A percentile compares a stretch with the other conserved stretches of the same genome.
These are phyloP conservation scores for Xylaria grammica DNA, from an alignment of 495 filamentous ascomycete genomes.

Conservation along the genomic window DNA sequence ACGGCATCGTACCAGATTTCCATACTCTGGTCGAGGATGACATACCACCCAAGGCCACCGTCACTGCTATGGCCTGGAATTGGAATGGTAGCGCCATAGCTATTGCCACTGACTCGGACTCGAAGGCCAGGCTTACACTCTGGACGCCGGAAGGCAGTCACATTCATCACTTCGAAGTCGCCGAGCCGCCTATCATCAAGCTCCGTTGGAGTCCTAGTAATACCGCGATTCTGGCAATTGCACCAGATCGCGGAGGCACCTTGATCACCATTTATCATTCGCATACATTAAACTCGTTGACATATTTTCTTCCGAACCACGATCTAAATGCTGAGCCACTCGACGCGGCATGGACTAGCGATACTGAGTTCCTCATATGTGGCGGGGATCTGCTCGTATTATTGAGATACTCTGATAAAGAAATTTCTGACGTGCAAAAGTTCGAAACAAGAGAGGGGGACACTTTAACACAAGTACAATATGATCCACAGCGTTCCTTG, in stretches of 20 bases:
- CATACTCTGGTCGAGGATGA: conserved; percentile 52
- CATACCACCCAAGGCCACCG: conserved; percentile 48
- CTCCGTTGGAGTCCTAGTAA: conserved; percentile 66
- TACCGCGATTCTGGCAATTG: conserved; percentile 59
- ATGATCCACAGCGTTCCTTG: conserved; percentile 49
- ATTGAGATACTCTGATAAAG: conserved; percentile 43
- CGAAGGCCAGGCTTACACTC: conserved; percentile 68
- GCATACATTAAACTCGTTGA: conserved; percentile 41
- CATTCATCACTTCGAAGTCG: conserved; percentile 49
- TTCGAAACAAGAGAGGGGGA: conserved; percentile 51
- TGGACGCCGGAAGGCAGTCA: conserved; percentile 66
- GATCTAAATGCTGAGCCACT: conserved; percentile 49
- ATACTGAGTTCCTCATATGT: conserved; percentile 63
- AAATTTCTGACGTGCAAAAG: conserved; percentile 44
- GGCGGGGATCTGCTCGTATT: conserved; percentile 57
- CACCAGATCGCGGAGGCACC: conserved; percentile 54
- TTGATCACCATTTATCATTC: conserved; percentile 58
- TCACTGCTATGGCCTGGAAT: conserved; percentile 76
- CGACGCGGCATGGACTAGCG: conserved; percentile 66
- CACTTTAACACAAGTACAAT: conserved; percentile 52
- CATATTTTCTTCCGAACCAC: conserved; percentile 48
- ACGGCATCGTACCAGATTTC: conserved; percentile 42
- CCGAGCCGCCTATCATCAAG: conserved; percentile 60
- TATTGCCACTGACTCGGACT: conserved; percentile 67
- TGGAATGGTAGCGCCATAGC: conserved; percentile 68